phyloP scores from a whole-genome alignment of 2,329 filamentous ascomycete genomes.

The Harringtonia lauricola region DNA sequence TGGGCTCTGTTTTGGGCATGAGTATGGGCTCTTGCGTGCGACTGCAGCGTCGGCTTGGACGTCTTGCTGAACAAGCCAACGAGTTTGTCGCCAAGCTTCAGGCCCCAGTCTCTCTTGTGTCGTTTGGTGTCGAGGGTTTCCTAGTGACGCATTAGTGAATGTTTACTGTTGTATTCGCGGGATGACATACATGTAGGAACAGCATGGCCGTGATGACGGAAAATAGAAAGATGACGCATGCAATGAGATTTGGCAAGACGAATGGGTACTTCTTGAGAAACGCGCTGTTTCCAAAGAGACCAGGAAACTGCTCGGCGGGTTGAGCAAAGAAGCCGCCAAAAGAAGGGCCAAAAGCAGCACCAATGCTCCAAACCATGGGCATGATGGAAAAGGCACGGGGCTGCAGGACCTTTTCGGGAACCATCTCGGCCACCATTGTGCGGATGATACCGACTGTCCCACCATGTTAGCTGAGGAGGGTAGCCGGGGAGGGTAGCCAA shows the following conservation, averaged over 20 bases:
- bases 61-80: slow-evolving; percentile 19
- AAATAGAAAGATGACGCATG: slow-evolving; percentile 64
- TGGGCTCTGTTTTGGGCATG: slow-evolving; percentile 19
- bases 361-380: slow-evolving; percentile 82
- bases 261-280: slow-evolving; percentile 75
- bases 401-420: slow-evolving; percentile 76
- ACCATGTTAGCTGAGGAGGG: background rate
- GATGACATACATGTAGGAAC: slow-evolving; percentile 54
- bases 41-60: background rate
- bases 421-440: slow-evolving; percentile 88
- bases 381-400: slow-evolving; percentile 86
- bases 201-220: slow-evolving; percentile 64
- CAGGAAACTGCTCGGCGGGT: slow-evolving; percentile 64
- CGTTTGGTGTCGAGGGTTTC: slow-evolving; percentile 73
- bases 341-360: slow-evolving; percentile 76
- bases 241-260: slow-evolving; percentile 70
- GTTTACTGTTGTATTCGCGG: background rate
- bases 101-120: slow-evolving; percentile 60
- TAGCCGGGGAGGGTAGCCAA: slow-evolving; percentile 6
- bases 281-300: slow-evolving; percentile 51
- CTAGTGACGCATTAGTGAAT: slow-evolving; percentile 19
- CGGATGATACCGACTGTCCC: slow-evolving; percentile 84
- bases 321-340: slow-evolving; percentile 82
- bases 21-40: background rate
- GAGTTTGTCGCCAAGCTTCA: slow-evolving; percentile 60